Conservation (phyloP, 495 filamentous ascomycete species). For the Physcia stellaris region DNA sequence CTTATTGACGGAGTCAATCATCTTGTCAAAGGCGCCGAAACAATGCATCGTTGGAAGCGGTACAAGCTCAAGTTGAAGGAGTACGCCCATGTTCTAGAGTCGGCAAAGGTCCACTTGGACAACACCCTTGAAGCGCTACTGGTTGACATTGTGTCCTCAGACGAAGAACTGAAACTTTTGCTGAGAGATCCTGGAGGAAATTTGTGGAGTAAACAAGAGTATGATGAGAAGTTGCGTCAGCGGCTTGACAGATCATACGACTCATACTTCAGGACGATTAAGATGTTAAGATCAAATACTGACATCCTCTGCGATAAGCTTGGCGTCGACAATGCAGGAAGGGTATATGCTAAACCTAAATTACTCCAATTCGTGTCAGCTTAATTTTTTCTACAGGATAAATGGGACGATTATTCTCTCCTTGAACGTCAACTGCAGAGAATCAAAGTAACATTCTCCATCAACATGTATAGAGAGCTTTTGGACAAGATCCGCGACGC, state of each 20-base stretch:
- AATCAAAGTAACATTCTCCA: conserved; percentile 14
- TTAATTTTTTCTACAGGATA: no score
- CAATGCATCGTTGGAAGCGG: conserved; percentile 7
- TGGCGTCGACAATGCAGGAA: conserved; percentile 6
- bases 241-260: conserved; percentile 14
- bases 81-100: conserved; percentile 2
- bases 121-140: conserved; percentile 19
- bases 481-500: conserved; percentile 12
- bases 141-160: conserved; percentile 2
- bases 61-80: conserved; percentile 10
- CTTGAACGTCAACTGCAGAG: conserved; percentile 12
- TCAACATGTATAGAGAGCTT: conserved; percentile 14
- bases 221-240: conserved; percentile 8
- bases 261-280: conserved; percentile 10
- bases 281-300: conserved; percentile 7
- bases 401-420: conserved; percentile 1
- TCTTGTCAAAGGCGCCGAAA: conserved; percentile 12
- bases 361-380: no score
- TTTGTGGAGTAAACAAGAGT: conserved; percentile 13
- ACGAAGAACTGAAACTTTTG: conserved; percentile 12
- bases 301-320: conserved; percentile 12
- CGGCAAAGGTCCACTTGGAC: conserved; percentile 9
- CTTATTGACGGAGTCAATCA: conserved; percentile 16
- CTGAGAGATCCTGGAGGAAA: conserved; percentile 10
- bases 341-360: conserved; percentile 9